Evolutionary conservation across 352 stramenopile genomes (phyloP).

Genomic region (Ophiocytium majus): DNA sequence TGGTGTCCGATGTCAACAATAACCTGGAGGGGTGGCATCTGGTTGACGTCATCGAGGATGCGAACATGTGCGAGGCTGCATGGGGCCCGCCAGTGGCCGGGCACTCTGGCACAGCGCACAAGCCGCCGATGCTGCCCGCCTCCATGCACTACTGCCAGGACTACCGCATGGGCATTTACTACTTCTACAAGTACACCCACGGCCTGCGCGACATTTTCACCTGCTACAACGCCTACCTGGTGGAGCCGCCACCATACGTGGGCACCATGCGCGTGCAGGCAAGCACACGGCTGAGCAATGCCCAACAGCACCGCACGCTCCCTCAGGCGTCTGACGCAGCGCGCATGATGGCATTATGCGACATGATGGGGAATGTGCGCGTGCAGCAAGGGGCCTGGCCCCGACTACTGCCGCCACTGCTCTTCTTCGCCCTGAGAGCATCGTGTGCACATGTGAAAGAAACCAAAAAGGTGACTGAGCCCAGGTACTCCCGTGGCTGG

Average conservation of each 20-base stretch:
- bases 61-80: neutral
- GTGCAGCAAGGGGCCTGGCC: too few species aligned
- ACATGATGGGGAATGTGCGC: too few species aligned
- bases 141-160: constrained; percentile 15
- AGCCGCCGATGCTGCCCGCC: neutral
- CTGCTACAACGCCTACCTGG: neutral
- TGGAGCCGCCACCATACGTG: neutral
- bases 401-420: too few species aligned
- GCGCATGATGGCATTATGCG: too few species aligned
- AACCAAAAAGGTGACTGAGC: too few species aligned
- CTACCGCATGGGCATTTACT: neutral
- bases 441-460: too few species aligned
- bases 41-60: neutral
- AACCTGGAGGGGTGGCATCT: neutral
- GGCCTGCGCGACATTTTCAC: constrained; percentile 11
- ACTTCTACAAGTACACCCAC: neutral
- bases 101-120: neutral
- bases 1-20: neutral
- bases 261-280: constrained; percentile 1
- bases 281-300: neutral
- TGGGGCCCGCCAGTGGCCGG: neutral
- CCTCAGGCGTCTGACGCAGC: too few species aligned
- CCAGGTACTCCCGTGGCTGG: too few species aligned
- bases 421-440: too few species aligned
- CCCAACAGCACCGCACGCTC: too few species aligned